These are phyloP conservation scores for Dorcoceras hygrometricum DNA, from an alignment of 257 asterid genomes.

Conservation along the genomic window DNA sequence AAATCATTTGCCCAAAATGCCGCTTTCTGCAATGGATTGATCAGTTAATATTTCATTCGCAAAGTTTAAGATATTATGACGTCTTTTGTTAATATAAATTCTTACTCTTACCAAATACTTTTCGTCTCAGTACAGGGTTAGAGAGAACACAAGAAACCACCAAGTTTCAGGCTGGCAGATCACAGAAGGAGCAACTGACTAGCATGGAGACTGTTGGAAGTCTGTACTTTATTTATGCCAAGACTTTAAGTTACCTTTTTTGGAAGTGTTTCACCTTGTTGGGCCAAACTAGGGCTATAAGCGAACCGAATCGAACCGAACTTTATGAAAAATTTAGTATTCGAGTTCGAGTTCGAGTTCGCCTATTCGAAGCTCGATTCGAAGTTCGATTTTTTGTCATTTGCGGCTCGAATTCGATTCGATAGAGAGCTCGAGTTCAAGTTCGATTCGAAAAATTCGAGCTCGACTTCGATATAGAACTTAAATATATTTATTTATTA, in stretches of 20 bases:
- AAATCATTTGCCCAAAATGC: constrained; percentile 30
- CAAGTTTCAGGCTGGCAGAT: constrained; percentile 30
- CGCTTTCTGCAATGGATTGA: constrained; percentile 31
- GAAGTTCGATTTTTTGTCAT: no score
- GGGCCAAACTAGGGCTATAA: no score
- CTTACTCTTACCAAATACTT: constrained; percentile 10
- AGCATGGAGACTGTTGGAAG: constrained; percentile 36
- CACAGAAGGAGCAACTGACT: constrained; percentile 30
- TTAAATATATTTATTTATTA: no score
- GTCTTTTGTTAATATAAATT: constrained; percentile 6
- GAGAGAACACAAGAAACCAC: constrained; percentile 33
- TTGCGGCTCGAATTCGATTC: no score
- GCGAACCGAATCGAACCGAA: no score
- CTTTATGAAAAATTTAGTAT: no score
- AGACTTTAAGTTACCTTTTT: constrained; percentile 10
- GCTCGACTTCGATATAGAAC: no score
- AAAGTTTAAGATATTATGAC: constrained; percentile 33
- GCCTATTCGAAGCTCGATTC: no score
- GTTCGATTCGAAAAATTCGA: no score
- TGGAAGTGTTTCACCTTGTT: constrained; percentile 9
- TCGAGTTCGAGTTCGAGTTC: no score
- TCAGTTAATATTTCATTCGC: constrained; percentile 33
- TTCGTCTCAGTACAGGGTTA: constrained; percentile 39
- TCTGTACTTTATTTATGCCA: constrained; percentile 27
- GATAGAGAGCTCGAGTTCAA: no score